Evolutionary conservation across 768 basidiomycete genomes (phyloP).

Genomic region (Rossbeevera mucosa): DNA sequence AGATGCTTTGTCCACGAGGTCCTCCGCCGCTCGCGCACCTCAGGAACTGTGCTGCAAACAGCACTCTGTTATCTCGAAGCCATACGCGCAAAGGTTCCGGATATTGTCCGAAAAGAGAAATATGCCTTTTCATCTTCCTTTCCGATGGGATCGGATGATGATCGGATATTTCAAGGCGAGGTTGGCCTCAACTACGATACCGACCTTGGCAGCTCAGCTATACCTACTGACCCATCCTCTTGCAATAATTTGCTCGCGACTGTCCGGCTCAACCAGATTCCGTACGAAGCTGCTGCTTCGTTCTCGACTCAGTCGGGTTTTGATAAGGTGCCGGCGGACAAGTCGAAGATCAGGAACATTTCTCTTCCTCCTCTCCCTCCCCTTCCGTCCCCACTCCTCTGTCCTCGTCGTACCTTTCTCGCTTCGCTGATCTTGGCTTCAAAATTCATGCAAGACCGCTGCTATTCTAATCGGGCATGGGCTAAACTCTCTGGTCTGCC

Average conservation of each 20-base stretch:
- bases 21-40: slow-evolving; percentile 79
- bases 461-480: slow-evolving; percentile 93
- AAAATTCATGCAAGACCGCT: slow-evolving; percentile 91
- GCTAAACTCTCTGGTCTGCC: slow-evolving; percentile 88
- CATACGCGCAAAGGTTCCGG: slow-evolving; percentile 65
- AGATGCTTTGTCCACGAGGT: slow-evolving; percentile 86
- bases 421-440: slow-evolving; percentile 85
- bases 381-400: slow-evolving; percentile 78
- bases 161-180: slow-evolving; percentile 40
- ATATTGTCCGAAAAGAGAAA: slow-evolving; percentile 51
- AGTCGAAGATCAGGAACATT: slow-evolving; percentile 13
- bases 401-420: slow-evolving; percentile 84
- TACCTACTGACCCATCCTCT: slow-evolving; percentile 3
- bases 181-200: slow-evolving; percentile 41
- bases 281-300: slow-evolving; percentile 11
- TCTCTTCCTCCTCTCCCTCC: slow-evolving; percentile 34
- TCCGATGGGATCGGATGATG: slow-evolving; percentile 39
- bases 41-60: slow-evolving; percentile 78
- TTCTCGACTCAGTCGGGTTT: slow-evolving; percentile 15
- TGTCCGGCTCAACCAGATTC: slow-evolving; percentile 36
- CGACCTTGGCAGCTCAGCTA: slow-evolving; percentile 24
- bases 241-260: slow-evolving; percentile 39
- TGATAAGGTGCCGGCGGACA: slow-evolving; percentile 8
- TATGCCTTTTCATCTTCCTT: slow-evolving; percentile 38
- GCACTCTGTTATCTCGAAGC: slow-evolving; percentile 87